Conservation (phyloP, 495 filamentous ascomycete species). For the Lophiotrema nucula region DNA sequence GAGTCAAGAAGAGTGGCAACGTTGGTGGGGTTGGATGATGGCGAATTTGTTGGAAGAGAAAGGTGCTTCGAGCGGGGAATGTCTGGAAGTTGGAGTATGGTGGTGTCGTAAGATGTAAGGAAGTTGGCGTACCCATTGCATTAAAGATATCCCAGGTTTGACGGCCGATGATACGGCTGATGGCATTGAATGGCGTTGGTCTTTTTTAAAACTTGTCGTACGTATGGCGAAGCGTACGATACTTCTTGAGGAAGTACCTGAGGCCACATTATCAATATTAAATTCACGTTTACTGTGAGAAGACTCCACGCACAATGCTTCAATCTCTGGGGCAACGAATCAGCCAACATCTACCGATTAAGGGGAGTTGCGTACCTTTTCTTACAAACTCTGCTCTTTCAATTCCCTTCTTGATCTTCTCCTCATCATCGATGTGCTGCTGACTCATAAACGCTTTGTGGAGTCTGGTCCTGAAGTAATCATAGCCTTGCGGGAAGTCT, state of each 20-base stretch:
- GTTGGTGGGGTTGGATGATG: constrained; percentile 86
- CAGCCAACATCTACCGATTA: background rate
- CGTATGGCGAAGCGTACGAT: constrained; percentile 79
- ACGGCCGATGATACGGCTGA: constrained; percentile 15
- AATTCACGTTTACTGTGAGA: background rate
- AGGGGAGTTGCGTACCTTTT: constrained; percentile 55
- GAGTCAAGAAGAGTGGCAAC: constrained; percentile 87
- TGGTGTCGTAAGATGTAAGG: constrained; percentile 72
- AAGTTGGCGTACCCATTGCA: constrained; percentile 2
- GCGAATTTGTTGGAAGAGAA: constrained; percentile 74
- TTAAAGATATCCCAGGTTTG: constrained; percentile 13
- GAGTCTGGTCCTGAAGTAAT: constrained; percentile 76
- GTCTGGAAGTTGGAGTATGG: constrained; percentile 92
- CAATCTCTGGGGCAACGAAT: constrained; percentile 61
- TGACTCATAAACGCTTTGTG: constrained; percentile 83
- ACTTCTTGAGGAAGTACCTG: constrained; percentile 94
- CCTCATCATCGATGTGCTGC: constrained; percentile 65
- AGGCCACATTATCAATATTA: constrained; percentile 29
- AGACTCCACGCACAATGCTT: constrained; percentile 70
- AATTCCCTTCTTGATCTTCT: constrained; percentile 72
- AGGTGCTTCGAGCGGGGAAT: constrained; percentile 80
- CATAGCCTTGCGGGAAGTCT: constrained; percentile 83
- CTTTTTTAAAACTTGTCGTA: constrained; percentile 54
- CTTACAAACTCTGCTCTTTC: constrained; percentile 81
- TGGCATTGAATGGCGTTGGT: constrained; percentile 2